A percentile compares a stretch with the other conserved stretches of the same genome.
Conservation (phyloP, 2,329 filamentous ascomycete genomes). For the Aspergillus sp. region DNA sequence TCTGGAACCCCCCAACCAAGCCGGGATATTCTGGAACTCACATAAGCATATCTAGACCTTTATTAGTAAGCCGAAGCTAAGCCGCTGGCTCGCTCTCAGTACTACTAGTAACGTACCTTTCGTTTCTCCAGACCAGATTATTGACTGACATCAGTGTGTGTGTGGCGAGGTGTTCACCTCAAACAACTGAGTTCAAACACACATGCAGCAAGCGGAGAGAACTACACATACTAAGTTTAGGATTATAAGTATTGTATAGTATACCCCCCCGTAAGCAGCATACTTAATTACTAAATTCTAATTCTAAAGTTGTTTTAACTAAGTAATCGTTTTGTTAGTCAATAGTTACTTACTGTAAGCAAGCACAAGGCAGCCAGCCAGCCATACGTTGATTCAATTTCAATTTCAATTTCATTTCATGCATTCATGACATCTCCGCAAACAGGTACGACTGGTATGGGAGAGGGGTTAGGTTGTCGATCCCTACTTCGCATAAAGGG, state of each 20-base stretch:
- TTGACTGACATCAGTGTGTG: background rate
- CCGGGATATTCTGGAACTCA: slow-evolving; percentile 4
- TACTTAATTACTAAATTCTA: background rate
- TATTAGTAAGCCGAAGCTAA: background rate
- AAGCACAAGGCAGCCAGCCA: background rate
- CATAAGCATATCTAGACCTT: slow-evolving; percentile 3
- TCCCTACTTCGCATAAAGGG: slow-evolving; percentile 3
- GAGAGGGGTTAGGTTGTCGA: background rate
- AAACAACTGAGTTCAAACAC: background rate
- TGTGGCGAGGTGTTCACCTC: background rate
- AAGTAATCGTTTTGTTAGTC: no score
- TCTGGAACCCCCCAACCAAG: background rate
- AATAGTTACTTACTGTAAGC: background rate
- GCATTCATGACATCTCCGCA: slow-evolving; percentile 3
- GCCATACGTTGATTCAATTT: no score
- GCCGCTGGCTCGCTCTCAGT: background rate
- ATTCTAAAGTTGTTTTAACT: background rate
- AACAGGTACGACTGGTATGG: slow-evolving; percentile 1
- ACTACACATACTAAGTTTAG: no score
- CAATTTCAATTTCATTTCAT: background rate
- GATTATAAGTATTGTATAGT: background rate
- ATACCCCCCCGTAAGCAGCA: background rate
- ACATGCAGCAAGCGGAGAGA: background rate
- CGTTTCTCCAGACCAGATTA: no score
- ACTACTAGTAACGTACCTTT: no score